phyloP scores from a whole-genome alignment of 495 filamentous ascomycete species.

The Podospora comata region DNA sequence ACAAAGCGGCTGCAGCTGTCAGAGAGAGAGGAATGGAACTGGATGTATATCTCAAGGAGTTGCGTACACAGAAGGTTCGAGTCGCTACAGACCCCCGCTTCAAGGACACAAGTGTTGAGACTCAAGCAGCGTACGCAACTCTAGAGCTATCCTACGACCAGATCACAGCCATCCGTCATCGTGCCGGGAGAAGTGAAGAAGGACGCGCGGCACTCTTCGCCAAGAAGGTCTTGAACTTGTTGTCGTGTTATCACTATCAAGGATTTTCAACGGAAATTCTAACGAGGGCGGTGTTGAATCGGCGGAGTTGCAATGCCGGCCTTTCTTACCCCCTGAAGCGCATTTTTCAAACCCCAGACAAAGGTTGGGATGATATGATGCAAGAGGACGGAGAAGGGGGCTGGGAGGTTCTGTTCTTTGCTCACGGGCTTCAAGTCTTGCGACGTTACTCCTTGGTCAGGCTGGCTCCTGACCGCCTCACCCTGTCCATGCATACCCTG shows the following conservation, averaged over 20 bases:
- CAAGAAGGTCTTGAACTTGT: slow-evolving; percentile 16
- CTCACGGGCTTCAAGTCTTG: too few species aligned
- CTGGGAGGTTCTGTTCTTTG: too few species aligned
- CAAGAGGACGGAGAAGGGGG: background rate
- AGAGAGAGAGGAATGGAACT: too few species aligned
- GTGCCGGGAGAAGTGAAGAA: background rate
- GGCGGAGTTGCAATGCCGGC: background rate
- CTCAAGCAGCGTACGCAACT: slow-evolving; percentile 19
- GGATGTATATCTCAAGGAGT: slow-evolving; percentile 11
- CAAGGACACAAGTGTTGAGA: background rate
- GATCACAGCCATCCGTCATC: slow-evolving; percentile 4
- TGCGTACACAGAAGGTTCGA: slow-evolving; percentile 3
- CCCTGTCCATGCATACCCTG: too few species aligned
- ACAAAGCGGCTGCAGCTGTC: too few species aligned
- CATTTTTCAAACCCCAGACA: slow-evolving; percentile 6
- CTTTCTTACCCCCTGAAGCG: background rate
- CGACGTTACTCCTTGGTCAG: too few species aligned
- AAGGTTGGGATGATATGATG: slow-evolving; percentile 9
- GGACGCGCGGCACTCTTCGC: slow-evolving; percentile 12
- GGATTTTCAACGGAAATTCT: slow-evolving; percentile 8
- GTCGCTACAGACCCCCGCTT: slow-evolving; percentile 13
- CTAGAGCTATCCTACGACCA: slow-evolving; percentile 21
- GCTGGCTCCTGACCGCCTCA: too few species aligned
- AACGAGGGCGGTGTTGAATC: background rate
- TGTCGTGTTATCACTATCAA: slow-evolving; percentile 27